phyloP scores from a whole-genome alignment of 2,329 filamentous ascomycete genomes.

The Dactylonectria estremocensis region DNA sequence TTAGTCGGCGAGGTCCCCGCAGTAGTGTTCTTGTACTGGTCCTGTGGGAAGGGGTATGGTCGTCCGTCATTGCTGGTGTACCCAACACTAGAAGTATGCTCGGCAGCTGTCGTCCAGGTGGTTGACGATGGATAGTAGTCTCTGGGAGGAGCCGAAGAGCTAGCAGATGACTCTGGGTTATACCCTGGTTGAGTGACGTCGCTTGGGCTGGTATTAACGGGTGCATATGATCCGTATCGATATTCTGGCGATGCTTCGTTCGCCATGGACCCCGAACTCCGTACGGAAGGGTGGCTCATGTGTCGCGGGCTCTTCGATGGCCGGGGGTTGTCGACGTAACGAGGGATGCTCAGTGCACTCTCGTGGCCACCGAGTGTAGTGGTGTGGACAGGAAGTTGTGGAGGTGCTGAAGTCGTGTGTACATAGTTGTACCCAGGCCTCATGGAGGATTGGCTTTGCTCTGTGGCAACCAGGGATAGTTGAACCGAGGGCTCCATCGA shows the following conservation, averaged over 20 bases:
- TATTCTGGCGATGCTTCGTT: constrained; percentile 69
- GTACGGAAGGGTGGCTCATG: constrained; percentile 67
- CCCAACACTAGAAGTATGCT: constrained; percentile 60
- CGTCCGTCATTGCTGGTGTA: constrained; percentile 64
- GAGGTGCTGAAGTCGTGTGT: constrained; percentile 64
- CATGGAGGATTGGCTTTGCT: constrained; percentile 63
- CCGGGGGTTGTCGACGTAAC: constrained; percentile 71
- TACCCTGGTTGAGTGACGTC: constrained; percentile 54
- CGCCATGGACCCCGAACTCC: constrained; percentile 64
- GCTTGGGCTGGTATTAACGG: constrained; percentile 48
- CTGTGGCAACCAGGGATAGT: constrained; percentile 64
- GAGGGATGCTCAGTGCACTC: constrained; percentile 66
- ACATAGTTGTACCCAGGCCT: constrained; percentile 71
- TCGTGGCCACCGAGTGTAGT: constrained; percentile 57
- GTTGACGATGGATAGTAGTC: constrained; percentile 69
- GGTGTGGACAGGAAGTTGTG: constrained; percentile 63
- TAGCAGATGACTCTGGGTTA: constrained; percentile 50
- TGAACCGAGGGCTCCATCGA: constrained; percentile 68
- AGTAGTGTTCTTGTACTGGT: constrained; percentile 61
- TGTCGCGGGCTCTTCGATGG: constrained; percentile 72
- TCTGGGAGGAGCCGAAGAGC: constrained; percentile 52
- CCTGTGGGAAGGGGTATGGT: constrained; percentile 64
- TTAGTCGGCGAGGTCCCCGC: constrained; percentile 49
- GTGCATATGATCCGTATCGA: constrained; percentile 65
- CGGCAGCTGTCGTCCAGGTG: constrained; percentile 67